Evolutionary conservation across 2,329 filamentous ascomycete species (phyloP).

Genomic region (Rhinocladiella mackenziei): DNA sequence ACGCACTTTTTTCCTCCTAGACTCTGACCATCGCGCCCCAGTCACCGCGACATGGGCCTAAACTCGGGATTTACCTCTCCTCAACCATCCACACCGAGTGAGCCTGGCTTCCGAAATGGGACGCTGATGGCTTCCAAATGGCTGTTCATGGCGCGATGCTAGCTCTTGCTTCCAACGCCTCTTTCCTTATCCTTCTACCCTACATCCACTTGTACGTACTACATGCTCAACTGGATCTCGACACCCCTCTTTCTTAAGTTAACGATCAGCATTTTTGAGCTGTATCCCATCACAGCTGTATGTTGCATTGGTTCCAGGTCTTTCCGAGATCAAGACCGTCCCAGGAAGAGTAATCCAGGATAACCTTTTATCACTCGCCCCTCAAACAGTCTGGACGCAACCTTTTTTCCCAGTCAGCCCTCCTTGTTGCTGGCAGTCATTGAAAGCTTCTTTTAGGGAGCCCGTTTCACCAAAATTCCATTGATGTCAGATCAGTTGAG

Average conservation of each 20-base stretch:
- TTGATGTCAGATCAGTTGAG: no score
- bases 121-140: constrained; percentile 16
- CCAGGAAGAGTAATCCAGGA: no score
- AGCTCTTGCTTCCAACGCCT: constrained; percentile 23
- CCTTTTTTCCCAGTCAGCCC: neutral
- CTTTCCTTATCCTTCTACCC: constrained; percentile 12
- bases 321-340: neutral
- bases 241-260: neutral
- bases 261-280: constrained; percentile 4
- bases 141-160: constrained; percentile 22
- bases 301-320: constrained; percentile 1
- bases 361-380: no score
- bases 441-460: no score
- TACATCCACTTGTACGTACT: constrained; percentile 11
- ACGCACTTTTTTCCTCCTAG: no score
- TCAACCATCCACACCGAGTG: constrained; percentile 13
- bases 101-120: constrained; percentile 20
- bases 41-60: constrained; percentile 10
- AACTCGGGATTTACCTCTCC: constrained; percentile 12
- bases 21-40: no score
- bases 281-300: neutral
- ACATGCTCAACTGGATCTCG: constrained; percentile 2
- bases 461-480: no score
- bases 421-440: no score
- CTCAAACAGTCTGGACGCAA: no score